phyloP scores from a whole-genome alignment of 139 green algal species.

The Pedinophyceae sp. region DNA sequence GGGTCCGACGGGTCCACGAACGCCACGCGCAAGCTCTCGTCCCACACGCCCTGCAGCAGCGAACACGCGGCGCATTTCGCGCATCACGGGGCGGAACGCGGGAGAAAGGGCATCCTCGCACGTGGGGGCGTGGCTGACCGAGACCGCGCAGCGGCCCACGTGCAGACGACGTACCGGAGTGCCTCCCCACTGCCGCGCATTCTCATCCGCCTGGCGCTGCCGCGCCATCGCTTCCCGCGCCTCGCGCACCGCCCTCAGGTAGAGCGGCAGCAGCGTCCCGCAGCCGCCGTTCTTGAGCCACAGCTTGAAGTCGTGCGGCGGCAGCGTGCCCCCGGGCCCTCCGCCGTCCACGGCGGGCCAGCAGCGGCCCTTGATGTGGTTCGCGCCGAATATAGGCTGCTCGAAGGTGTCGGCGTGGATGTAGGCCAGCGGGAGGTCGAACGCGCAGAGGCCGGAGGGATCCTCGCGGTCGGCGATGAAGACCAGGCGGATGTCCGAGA shows the following conservation, averaged over 20 bases:
- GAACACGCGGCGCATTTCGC: not conserved
- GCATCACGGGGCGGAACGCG: slow-evolving; percentile 2
- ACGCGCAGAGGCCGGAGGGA: slow-evolving; percentile 38
- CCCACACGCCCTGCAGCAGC: slow-evolving; percentile 15
- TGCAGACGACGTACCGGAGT: not conserved
- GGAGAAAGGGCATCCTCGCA: not conserved
- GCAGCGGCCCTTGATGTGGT: slow-evolving; percentile 63
- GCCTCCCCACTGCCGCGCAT: slow-evolving; percentile 2
- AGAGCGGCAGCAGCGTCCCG: slow-evolving; percentile 78
- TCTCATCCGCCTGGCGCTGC: slow-evolving; percentile 2
- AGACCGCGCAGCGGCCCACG: not conserved
- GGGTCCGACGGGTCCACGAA: slow-evolving; percentile 66
- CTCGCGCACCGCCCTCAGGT: slow-evolving; percentile 48
- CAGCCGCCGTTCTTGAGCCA: slow-evolving; percentile 68
- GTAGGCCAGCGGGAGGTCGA: slow-evolving; percentile 76
- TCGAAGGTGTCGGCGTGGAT: slow-evolving; percentile 65
- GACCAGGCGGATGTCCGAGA: slow-evolving; percentile 56
- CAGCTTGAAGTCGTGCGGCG: slow-evolving; percentile 65
- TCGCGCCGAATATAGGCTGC: slow-evolving; percentile 88
- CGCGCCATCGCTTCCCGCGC: not conserved
- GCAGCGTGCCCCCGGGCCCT: slow-evolving; percentile 32
- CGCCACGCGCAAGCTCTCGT: too few relatives aligned
- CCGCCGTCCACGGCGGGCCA: slow-evolving; percentile 32
- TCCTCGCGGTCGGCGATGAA: slow-evolving; percentile 55
- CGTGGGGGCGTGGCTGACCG: slow-evolving; percentile 5